Percentiles rank a stretch among this genome's conserved stretches.
Conservation (phyloP, 495 filamentous ascomycete species). For the Tuber borchii region DNA sequence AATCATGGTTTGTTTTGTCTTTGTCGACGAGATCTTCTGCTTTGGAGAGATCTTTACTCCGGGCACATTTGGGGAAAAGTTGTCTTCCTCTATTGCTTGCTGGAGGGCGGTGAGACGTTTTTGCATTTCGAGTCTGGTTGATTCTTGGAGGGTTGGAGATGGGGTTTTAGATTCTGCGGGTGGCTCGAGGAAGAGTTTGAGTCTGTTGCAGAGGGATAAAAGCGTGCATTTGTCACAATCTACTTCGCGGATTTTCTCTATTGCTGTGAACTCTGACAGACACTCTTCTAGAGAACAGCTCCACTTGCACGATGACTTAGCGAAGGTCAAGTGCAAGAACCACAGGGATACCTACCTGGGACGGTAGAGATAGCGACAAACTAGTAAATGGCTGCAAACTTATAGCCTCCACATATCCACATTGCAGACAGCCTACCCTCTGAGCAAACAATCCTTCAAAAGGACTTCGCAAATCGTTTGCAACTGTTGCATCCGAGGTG, state of each 20-base stretch:
- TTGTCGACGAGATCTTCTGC: constrained; percentile 65
- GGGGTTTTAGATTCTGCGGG: constrained; percentile 11
- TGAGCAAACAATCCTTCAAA: constrained; percentile 85
- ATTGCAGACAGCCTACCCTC: constrained; percentile 77
- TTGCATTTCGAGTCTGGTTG: constrained; percentile 35
- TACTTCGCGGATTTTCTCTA: constrained; percentile 79
- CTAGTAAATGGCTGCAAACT: constrained; percentile 90
- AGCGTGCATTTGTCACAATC: constrained; percentile 90
- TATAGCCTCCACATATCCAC: constrained; percentile 79
- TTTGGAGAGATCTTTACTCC: constrained; percentile 60
- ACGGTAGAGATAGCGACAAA: constrained; percentile 67
- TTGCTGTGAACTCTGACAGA: constrained; percentile 72
- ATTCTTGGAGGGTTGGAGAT: constrained; percentile 20
- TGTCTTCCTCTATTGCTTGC: constrained; percentile 65
- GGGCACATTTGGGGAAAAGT: constrained; percentile 71
- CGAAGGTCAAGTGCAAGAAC: constrained; percentile 39
- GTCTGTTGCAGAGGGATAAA: constrained; percentile 45
- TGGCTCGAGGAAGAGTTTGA: constrained; percentile 44
- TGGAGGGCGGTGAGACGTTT: constrained; percentile 58
- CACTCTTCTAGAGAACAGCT: constrained; percentile 56
- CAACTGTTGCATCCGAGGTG: not conserved
- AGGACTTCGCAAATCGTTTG: constrained; percentile 52
- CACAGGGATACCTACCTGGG: constrained; percentile 12
- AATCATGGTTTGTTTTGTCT: constrained; percentile 82
- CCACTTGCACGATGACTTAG: constrained; percentile 48